Conservation (phyloP, 192 early-diverging fungal genomes). For the Entophlyctis luteolus region DNA sequence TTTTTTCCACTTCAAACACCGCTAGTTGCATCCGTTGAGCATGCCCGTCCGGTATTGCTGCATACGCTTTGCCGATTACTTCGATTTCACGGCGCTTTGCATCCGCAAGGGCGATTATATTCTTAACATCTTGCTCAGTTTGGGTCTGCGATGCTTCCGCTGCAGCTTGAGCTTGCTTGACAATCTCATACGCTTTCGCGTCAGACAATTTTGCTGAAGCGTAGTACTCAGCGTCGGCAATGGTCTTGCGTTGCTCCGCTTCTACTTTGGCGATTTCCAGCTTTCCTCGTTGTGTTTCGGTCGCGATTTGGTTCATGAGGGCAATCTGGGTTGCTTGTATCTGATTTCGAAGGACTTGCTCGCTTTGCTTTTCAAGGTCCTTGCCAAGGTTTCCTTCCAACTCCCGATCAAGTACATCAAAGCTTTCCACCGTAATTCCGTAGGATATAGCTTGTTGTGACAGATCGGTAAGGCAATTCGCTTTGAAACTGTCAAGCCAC, state of each 20-base stretch:
- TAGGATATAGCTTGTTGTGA: slow-evolving; percentile 30
- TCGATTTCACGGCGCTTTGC: slow-evolving; percentile 38
- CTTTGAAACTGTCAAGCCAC: slow-evolving; percentile 49
- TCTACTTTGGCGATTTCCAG: slow-evolving; percentile 40
- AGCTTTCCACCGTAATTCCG: slow-evolving; percentile 44
- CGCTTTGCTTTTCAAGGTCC: slow-evolving; percentile 42
- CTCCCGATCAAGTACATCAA: slow-evolving; percentile 46
- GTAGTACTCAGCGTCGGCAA: slow-evolving; percentile 41
- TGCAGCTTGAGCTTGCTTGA: slow-evolving; percentile 40
- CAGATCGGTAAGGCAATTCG: slow-evolving; percentile 39
- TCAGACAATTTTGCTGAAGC: slow-evolving; percentile 29
- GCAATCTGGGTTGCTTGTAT: slow-evolving; percentile 45
- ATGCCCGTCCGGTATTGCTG: slow-evolving; percentile 31
- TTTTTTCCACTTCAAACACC: slow-evolving; percentile 41
- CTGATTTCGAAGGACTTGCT: slow-evolving; percentile 46
- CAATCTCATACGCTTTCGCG: slow-evolving; percentile 30
- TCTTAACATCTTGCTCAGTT: slow-evolving; percentile 43
- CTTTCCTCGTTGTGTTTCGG: slow-evolving; percentile 40
- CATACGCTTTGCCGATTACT: slow-evolving; percentile 36
- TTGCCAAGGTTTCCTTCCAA: slow-evolving; percentile 42
- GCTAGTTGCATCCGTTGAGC: slow-evolving; percentile 40
- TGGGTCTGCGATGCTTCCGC: slow-evolving; percentile 37
- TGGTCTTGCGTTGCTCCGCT: slow-evolving; percentile 38
- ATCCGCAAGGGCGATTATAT: slow-evolving; percentile 42
- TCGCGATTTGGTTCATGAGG: slow-evolving; percentile 42